These are phyloP conservation scores for Aspergillus sp. DNA, from an alignment of 2,329 filamentous ascomycete species.

Conservation along the genomic window DNA sequence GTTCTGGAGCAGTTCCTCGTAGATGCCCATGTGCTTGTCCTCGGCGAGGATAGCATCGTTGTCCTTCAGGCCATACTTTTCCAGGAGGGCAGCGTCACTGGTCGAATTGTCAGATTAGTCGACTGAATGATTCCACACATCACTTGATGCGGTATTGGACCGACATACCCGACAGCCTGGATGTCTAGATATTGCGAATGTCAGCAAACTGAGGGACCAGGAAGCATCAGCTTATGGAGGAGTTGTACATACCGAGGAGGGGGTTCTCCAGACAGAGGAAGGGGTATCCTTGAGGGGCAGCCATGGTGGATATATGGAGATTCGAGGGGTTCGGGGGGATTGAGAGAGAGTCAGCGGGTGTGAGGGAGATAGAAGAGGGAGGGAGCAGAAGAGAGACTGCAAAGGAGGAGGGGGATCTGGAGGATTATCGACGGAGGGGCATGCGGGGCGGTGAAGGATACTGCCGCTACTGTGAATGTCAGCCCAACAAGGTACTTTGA, in stretches of 20 bases:
- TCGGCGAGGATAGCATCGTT: slow-evolving; percentile 98
- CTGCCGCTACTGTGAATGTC: background rate
- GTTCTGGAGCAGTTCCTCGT: slow-evolving; percentile 82
- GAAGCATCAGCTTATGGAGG: background rate
- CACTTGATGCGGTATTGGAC: too few relatives aligned
- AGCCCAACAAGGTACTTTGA: too few relatives aligned
- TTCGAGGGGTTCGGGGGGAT: background rate
- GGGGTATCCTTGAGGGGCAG: slow-evolving; percentile 73
- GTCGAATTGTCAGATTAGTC: slow-evolving; percentile 6
- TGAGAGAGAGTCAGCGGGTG: slow-evolving; percentile 1
- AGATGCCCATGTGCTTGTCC: slow-evolving; percentile 83
- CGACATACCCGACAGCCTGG: slow-evolving; percentile 71
- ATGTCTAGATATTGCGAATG: slow-evolving; percentile 62
- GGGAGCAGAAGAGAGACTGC: slow-evolving; percentile 5
- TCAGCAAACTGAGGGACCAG: slow-evolving; percentile 17
- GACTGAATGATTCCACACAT: background rate
- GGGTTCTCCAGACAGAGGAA: slow-evolving; percentile 96
- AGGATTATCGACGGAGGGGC: too few relatives aligned
- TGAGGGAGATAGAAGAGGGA: slow-evolving; percentile 7
- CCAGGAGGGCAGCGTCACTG: slow-evolving; percentile 77
- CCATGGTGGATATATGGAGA: slow-evolving; percentile 54
- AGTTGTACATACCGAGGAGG: slow-evolving; percentile 66
- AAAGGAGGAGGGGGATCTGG: background rate
- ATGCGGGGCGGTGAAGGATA: background rate
- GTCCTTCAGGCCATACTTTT: slow-evolving; percentile 90